These are phyloP conservation scores for Astragalus glycyphyllos DNA, from an alignment of 306 rosid genomes.

Conservation along the genomic window DNA sequence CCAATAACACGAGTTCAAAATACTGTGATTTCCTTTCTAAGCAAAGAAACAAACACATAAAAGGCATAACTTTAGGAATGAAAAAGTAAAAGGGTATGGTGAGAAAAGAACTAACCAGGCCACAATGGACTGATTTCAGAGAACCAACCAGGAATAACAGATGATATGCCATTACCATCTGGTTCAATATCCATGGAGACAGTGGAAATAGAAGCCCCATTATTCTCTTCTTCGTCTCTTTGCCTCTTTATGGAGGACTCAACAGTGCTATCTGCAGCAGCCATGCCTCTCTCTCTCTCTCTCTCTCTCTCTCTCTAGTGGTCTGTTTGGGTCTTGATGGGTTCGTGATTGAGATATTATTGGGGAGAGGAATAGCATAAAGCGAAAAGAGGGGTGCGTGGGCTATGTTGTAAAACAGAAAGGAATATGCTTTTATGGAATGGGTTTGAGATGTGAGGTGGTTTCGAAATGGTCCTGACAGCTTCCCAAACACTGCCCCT, in stretches of 20 bases:
- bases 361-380: conserved; percentile 42
- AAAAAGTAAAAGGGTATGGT: conserved; percentile 20
- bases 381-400: conserved; percentile 25
- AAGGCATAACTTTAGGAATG: conserved; percentile 12
- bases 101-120: conserved; percentile 75
- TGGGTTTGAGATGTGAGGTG: too few relatives aligned
- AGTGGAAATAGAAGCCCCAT: conserved; percentile 52
- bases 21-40: not conserved
- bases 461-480: too few relatives aligned
- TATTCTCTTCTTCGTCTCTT: conserved; percentile 62
- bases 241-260: conserved; percentile 61
- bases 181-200: conserved; percentile 54
- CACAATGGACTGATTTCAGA: conserved; percentile 99
- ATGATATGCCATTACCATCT: conserved; percentile 52
- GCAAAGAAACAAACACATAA: conserved; percentile 3
- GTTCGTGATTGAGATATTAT: conserved; percentile 38
- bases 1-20: not conserved
- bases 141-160: conserved; percentile 95
- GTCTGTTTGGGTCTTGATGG: conserved; percentile 28
- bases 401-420: conserved; percentile 28
- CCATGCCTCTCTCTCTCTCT: conserved; percentile 50
- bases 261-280: conserved; percentile 48
- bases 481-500: too few relatives aligned
- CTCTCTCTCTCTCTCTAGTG: not conserved
- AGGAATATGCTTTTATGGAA: conserved; percentile 60